Conservation (phyloP, 164 flowering plant species). For the Umbilicus rupestris region DNA sequence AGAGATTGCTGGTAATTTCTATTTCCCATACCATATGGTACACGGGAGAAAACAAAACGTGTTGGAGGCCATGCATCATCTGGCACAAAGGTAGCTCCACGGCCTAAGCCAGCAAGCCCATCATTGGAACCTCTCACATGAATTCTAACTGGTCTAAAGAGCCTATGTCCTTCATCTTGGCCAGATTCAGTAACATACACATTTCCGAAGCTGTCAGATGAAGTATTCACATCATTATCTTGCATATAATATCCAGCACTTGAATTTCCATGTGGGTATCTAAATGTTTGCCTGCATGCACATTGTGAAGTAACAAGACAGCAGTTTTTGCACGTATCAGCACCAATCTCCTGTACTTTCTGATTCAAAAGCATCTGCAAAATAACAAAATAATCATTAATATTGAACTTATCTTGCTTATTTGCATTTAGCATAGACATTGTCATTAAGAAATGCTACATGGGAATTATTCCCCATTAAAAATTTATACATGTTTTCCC, state of each 20-base stretch:
- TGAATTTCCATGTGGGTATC: slow-evolving; percentile 46
- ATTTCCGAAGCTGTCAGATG: slow-evolving; percentile 47
- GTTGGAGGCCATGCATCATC: slow-evolving; percentile 81
- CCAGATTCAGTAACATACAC: slow-evolving; percentile 55
- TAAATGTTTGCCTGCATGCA: slow-evolving; percentile 69
- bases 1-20: slow-evolving; percentile 66
- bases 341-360: slow-evolving; percentile 79
- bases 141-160: slow-evolving; percentile 71
- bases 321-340: slow-evolving; percentile 85
- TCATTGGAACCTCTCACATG: slow-evolving; percentile 86
- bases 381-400: slow-evolving; percentile 9
- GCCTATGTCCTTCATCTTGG: slow-evolving; percentile 61
- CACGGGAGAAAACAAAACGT: slow-evolving; percentile 88
- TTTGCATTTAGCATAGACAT: too few species aligned
- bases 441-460: too few species aligned
- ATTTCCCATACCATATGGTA: slow-evolving; percentile 76
- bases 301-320: slow-evolving; percentile 59
- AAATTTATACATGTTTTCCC: neutral
- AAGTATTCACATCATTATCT: slow-evolving; percentile 55
- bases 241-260: slow-evolving; percentile 55
- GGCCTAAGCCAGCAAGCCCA: slow-evolving; percentile 97
- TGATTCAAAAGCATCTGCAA: slow-evolving; percentile 84
- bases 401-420: neutral
- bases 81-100: slow-evolving; percentile 73
- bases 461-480: too few species aligned